Conservation (phyloP, 371 early-diverging fungal genomes). For the Zychaea mexicana region DNA sequence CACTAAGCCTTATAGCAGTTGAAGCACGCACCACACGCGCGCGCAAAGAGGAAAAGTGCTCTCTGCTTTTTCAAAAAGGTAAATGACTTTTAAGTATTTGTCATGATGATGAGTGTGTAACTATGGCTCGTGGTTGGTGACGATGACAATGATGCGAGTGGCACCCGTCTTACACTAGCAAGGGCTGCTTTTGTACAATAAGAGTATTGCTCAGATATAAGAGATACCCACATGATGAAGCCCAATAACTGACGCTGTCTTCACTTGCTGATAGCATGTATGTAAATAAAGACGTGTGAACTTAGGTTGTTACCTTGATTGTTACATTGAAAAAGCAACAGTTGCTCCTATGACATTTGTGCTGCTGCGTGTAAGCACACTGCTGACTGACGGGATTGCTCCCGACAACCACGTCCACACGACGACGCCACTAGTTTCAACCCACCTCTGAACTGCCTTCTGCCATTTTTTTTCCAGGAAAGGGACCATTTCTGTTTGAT, state of each 20-base stretch:
- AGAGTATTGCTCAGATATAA: not conserved
- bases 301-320: not conserved
- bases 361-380: not conserved
- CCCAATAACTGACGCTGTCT: not conserved
- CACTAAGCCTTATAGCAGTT: not conserved
- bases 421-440: too few species aligned
- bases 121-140: too few species aligned
- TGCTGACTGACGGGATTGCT: not conserved
- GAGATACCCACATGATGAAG: not conserved
- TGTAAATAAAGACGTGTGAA: slow-evolving; percentile 5
- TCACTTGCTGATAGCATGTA: not conserved
- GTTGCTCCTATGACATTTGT: not conserved
- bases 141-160: too few species aligned
- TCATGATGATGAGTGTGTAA: too few species aligned
- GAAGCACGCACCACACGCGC: too few species aligned
- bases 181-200: not conserved
- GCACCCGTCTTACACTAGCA: too few species aligned
- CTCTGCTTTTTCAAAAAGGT: not conserved
- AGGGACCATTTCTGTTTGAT: too few species aligned
- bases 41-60: too few species aligned
- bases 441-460: too few species aligned
- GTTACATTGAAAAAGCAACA: not conserved
- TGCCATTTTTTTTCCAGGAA: too few species aligned
- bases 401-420: not conserved
- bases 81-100: too few species aligned